phyloP scores from a whole-genome alignment of 163 green algal genomes.

The Scenedesmus sp. region DNA sequence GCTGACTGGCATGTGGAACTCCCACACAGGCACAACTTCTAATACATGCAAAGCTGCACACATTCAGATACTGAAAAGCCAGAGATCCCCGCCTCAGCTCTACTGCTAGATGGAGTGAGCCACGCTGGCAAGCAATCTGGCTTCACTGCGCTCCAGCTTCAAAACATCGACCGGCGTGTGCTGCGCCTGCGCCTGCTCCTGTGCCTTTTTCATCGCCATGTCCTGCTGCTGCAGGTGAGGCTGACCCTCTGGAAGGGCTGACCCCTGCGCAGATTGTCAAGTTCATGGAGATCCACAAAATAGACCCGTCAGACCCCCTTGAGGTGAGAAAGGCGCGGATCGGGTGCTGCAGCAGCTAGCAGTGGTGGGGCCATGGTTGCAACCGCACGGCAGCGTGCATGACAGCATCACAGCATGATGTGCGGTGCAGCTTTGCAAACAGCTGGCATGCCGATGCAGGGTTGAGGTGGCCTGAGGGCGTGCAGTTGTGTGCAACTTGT shows the following conservation, averaged over 20 bases:
- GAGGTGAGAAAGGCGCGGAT: conserved; percentile 23
- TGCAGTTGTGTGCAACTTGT: too few relatives aligned
- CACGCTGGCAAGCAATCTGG: too few relatives aligned
- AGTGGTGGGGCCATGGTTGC: neutral
- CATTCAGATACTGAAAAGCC: too few relatives aligned
- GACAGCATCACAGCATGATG: neutral
- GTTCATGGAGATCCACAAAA: conserved; percentile 42
- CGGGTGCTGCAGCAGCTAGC: neutral
- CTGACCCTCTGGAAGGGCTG: conserved; percentile 51
- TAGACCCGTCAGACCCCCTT: conserved; percentile 53
- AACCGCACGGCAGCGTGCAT: neutral
- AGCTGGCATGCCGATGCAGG: neutral
- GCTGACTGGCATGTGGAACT: too few relatives aligned
- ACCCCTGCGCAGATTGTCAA: conserved; percentile 35
- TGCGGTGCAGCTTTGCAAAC: neutral
- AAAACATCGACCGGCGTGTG: neutral
- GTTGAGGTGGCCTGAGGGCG: neutral
- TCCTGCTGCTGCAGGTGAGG: conserved; percentile 9
- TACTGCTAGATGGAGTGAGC: too few relatives aligned
- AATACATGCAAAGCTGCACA: too few relatives aligned
- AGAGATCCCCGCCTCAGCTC: too few relatives aligned
- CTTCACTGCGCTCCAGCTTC: too few relatives aligned
- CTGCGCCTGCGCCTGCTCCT: neutral
- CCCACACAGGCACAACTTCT: too few relatives aligned
- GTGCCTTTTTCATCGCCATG: neutral